Percentiles rank a stretch among this genome's conserved stretches.
phyloP scores from a whole-genome alignment of 495 filamentous ascomycete species.

The Trichoderma gamsii region DNA sequence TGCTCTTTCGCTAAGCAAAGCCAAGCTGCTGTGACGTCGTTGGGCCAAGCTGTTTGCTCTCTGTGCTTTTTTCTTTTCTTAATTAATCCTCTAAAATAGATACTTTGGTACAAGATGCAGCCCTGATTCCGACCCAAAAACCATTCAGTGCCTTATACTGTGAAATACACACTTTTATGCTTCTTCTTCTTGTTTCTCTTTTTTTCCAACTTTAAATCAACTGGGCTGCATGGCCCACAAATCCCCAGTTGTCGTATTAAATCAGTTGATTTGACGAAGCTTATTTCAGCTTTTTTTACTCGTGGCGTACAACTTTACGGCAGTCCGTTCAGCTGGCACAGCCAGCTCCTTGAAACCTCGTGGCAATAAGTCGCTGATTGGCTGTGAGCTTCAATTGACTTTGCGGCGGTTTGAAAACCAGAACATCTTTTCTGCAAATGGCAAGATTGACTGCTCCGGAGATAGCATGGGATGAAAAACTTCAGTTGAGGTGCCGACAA shows the following conservation, averaged over 20 bases:
- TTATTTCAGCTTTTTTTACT: too few species aligned
- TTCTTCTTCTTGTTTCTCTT: neutral
- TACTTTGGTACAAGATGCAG: too few species aligned
- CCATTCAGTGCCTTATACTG: too few species aligned
- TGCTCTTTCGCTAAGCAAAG: neutral
- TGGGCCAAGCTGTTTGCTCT: neutral
- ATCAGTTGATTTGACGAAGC: too few species aligned
- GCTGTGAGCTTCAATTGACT: neutral
- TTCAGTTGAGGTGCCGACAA: too few species aligned
- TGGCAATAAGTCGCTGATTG: neutral
- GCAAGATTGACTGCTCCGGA: too few species aligned
- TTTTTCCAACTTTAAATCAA: too few species aligned
- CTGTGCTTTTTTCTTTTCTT: neutral
- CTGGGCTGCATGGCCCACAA: too few species aligned
- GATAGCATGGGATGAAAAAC: too few species aligned
- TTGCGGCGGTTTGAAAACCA: neutral
- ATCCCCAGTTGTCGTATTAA: too few species aligned
- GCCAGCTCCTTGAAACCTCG: neutral
- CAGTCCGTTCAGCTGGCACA: neutral
- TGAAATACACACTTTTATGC: neutral
- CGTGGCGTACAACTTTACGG: neutral
- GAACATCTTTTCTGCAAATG: too few species aligned
- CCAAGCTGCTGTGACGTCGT: conserved; percentile 10
- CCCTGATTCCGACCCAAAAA: too few species aligned
- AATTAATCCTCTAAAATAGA: neutral